Evolutionary conservation across 352 stramenopile species (phyloP).

Genomic region (Pilasporangium apinafurcum): DNA sequence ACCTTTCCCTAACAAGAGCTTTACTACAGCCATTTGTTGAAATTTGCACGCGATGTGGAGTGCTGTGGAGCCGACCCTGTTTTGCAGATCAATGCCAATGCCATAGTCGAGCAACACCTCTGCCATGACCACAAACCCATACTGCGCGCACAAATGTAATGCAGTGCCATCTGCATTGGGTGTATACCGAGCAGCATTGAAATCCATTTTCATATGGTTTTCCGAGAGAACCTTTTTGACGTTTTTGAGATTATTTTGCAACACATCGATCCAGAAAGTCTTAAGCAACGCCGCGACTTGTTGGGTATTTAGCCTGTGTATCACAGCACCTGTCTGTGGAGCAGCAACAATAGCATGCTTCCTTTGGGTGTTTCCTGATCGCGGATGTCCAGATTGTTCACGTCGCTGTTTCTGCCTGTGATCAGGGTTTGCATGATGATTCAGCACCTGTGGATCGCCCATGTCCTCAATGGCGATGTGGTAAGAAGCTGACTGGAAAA

Average conservation of each 20-base stretch:
- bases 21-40: slow-evolving; percentile 20
- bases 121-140: slow-evolving; percentile 30
- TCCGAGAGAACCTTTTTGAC: slow-evolving; percentile 32
- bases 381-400: no score
- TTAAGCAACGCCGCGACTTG: slow-evolving; percentile 36
- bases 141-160: slow-evolving; percentile 49
- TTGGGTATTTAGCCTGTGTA: slow-evolving; percentile 26
- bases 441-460: no score
- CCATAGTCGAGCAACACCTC: slow-evolving; percentile 32
- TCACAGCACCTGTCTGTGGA: no score
- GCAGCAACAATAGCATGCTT: no score
- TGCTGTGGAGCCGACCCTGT: slow-evolving; percentile 53
- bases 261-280: slow-evolving; percentile 41
- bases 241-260: slow-evolving; percentile 39
- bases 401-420: no score
- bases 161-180: slow-evolving; percentile 33
- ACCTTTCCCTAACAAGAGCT: slow-evolving; percentile 25
- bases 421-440: no score
- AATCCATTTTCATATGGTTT: slow-evolving; percentile 30
- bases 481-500: no score
- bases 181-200: slow-evolving; percentile 26
- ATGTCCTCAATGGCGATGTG: no score
- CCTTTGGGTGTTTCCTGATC: no score
- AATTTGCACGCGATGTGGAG: slow-evolving; percentile 57
- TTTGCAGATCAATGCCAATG: slow-evolving; percentile 25